Percentiles rank a stretch among this genome's conserved stretches.
Conservation (phyloP, 495 filamentous ascomycete genomes). For the Cercophora scortea region DNA sequence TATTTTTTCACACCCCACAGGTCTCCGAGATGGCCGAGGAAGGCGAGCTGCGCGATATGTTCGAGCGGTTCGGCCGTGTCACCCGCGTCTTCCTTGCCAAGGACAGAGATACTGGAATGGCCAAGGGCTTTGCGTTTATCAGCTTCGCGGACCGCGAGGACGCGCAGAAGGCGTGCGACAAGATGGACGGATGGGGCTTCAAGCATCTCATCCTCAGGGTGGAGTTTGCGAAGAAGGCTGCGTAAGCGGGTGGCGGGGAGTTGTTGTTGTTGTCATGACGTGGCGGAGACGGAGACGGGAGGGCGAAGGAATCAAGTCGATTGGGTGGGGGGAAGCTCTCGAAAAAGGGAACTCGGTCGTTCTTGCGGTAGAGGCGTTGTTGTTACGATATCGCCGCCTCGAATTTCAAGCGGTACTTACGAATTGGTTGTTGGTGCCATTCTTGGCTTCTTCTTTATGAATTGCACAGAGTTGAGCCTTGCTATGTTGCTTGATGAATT, state of each 20-base stretch:
- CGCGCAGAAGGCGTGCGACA: slow-evolving; percentile 85
- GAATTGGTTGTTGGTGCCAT: too few relatives aligned
- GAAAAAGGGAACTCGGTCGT: too few relatives aligned
- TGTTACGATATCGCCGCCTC: too few relatives aligned
- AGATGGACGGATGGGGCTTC: slow-evolving; percentile 96
- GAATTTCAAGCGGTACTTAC: too few relatives aligned
- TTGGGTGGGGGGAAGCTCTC: too few relatives aligned
- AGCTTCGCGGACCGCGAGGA: slow-evolving; percentile 84
- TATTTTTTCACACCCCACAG: slow-evolving; percentile 30
- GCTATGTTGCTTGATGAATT: too few relatives aligned
- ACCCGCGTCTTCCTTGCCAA: slow-evolving; percentile 96
- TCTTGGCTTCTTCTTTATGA: too few relatives aligned
- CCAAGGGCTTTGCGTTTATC: slow-evolving; percentile 98
- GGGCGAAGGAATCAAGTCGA: too few relatives aligned
- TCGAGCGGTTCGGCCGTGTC: slow-evolving; percentile 92
- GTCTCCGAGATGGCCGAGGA: slow-evolving; percentile 97
- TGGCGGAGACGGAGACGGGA: too few relatives aligned
- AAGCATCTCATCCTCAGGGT: slow-evolving; percentile 84
- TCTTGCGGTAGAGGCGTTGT: too few relatives aligned
- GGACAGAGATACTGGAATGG: slow-evolving; percentile 86
- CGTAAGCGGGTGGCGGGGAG: slow-evolving; percentile 12
- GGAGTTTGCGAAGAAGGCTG: slow-evolving; percentile 81
- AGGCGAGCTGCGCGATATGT: slow-evolving; percentile 88
- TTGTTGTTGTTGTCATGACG: neutral
- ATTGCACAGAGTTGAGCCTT: too few relatives aligned